phyloP scores from a whole-genome alignment of 148 eudicot genomes.

The Gaultheria prostrata region DNA sequence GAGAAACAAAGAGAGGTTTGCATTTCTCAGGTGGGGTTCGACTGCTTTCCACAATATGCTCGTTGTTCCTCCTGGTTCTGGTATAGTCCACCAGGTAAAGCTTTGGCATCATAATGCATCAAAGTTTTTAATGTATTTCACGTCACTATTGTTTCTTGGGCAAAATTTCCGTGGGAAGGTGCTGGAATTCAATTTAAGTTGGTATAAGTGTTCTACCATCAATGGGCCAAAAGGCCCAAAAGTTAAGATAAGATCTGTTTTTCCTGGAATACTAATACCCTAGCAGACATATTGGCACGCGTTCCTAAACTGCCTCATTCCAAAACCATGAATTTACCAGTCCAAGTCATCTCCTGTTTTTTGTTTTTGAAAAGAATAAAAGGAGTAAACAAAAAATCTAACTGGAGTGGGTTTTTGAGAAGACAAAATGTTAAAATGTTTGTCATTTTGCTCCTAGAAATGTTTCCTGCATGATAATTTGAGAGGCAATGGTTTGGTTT shows the following conservation, averaged over 20 bases:
- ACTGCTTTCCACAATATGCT: conserved; percentile 96
- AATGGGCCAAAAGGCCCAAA: not conserved
- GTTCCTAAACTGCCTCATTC: not conserved
- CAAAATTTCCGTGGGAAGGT: not conserved
- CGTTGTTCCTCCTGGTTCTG: conserved; percentile 99
- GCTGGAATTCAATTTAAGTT: not conserved
- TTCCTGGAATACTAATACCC: not conserved
- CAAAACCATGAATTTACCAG: not conserved
- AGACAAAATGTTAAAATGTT: not conserved
- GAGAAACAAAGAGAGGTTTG: conserved; percentile 93
- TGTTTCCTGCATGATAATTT: not conserved
- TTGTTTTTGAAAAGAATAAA: not conserved
- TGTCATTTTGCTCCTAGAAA: not conserved
- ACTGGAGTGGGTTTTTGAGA: not conserved
- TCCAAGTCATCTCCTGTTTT: not conserved
- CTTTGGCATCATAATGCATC: not conserved
- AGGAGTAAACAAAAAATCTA: not conserved
- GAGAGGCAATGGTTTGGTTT: not conserved
- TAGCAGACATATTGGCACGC: not conserved
- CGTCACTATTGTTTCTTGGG: not conserved
- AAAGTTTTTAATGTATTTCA: not conserved
- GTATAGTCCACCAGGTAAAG: conserved; percentile 97
- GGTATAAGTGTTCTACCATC: not conserved
- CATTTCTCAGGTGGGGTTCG: conserved; percentile 96
- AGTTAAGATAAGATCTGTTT: not conserved